A percentile compares a stretch with the other conserved stretches of the same genome.
phyloP scores from a whole-genome alignment of 139 green algal species.

The Tetradesmus lagerheimii region DNA sequence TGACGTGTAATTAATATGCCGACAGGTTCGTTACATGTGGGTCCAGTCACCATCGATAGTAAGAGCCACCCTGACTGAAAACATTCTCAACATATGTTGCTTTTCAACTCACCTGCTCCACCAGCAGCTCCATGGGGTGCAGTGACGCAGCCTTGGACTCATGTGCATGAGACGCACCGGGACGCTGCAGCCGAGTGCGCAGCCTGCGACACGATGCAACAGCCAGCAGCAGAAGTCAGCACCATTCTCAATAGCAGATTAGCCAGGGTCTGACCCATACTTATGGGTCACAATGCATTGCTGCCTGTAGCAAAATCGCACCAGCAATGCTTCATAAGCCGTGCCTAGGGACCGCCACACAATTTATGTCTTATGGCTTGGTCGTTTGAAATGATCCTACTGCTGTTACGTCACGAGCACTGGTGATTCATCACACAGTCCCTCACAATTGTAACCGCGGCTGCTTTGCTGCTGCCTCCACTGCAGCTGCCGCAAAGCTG shows the following conservation, averaged over 20 bases:
- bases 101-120: slow-evolving; percentile 28
- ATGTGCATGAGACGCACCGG: neutral
- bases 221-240: neutral
- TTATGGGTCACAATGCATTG: no score
- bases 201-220: neutral
- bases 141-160: neutral
- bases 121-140: slow-evolving; percentile 26
- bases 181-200: neutral
- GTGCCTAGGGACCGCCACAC: no score
- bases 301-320: no score
- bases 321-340: no score
- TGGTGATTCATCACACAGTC: neutral
- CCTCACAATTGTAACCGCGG: neutral
- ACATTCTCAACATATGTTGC: no score
- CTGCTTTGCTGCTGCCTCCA: neutral
- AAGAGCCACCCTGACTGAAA: no score
- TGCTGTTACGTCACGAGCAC: neutral
- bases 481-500: neutral
- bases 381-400: no score
- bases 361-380: no score
- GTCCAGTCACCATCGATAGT: no score
- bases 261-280: neutral
- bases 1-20: no score
- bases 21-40: no score
- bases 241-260: neutral